phyloP scores from a whole-genome alignment of 2,329 filamentous ascomycete genomes.

The Curvularia hawaiiensis region DNA sequence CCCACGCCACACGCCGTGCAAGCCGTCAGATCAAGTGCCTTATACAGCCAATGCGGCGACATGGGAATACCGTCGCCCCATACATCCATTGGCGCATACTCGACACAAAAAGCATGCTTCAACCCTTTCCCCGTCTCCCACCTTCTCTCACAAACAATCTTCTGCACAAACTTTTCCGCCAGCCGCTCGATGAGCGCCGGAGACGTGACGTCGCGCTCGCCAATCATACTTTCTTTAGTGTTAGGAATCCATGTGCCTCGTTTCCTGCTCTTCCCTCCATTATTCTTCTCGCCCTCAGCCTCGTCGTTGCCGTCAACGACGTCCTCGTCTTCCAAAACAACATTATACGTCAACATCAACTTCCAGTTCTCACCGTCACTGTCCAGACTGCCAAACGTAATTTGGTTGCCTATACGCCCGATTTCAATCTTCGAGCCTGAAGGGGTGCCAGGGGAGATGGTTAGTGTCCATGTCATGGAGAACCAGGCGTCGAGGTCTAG shows the following conservation, averaged over 20 bases:
- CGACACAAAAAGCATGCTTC: slow-evolving; percentile 26
- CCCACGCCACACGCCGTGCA: slow-evolving; percentile 23
- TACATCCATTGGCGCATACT: slow-evolving; percentile 35
- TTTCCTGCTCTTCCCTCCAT: background rate
- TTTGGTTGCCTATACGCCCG: slow-evolving; percentile 27
- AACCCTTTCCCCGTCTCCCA: slow-evolving; percentile 27
- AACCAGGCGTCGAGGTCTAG: slow-evolving; percentile 35
- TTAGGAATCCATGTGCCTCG: slow-evolving; percentile 28
- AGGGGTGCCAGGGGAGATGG: slow-evolving; percentile 12
- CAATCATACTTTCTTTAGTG: slow-evolving; percentile 28
- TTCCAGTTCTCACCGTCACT: slow-evolving; percentile 25
- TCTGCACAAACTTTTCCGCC: slow-evolving; percentile 3
- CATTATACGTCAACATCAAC: slow-evolving; percentile 29
- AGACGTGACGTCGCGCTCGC: slow-evolving; percentile 20
- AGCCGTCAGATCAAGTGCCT: slow-evolving; percentile 10
- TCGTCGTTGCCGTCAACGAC: background rate
- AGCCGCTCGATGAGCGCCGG: slow-evolving; percentile 17
- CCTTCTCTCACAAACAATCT: slow-evolving; percentile 9
- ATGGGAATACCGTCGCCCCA: slow-evolving; percentile 33
- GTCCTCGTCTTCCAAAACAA: slow-evolving; percentile 10
- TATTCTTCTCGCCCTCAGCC: background rate
- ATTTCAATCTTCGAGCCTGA: slow-evolving; percentile 26
- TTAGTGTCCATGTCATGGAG: slow-evolving; percentile 27
- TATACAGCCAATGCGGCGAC: slow-evolving; percentile 31
- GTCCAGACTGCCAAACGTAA: slow-evolving; percentile 31